A percentile compares a stretch with the other conserved stretches of the same genome.
These are phyloP conservation scores for Centaurea solstitialis DNA, from an alignment of 129 eudicot genomes.

Conservation along the genomic window DNA sequence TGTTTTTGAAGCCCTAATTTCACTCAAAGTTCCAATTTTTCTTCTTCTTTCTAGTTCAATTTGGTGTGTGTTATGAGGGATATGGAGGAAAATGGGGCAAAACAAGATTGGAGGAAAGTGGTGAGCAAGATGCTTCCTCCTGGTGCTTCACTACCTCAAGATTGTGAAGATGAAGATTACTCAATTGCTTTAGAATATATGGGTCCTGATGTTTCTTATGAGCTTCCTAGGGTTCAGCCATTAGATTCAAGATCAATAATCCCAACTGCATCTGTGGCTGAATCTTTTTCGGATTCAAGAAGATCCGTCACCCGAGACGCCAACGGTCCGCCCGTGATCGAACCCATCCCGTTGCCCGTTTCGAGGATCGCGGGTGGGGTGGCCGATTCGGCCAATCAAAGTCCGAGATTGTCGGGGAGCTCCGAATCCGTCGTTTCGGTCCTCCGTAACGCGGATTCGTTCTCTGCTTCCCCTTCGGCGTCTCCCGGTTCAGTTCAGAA, in stretches of 20 bases:
- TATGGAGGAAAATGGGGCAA: conserved; percentile 53
- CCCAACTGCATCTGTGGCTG: conserved; percentile 66
- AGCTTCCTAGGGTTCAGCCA: conserved; percentile 83
- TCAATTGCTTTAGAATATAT: conserved; percentile 84
- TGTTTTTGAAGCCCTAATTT: conserved; percentile 4
- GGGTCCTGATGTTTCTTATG: conserved; percentile 80
- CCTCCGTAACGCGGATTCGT: conserved; percentile 63
- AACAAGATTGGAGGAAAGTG: conserved; percentile 65
- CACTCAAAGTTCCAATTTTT: not conserved
- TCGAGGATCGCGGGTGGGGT: conserved; percentile 52
- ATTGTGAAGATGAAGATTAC: conserved; percentile 73
- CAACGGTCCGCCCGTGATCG: conserved; percentile 54
- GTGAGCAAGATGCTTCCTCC: conserved; percentile 94
- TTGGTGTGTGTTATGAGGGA: conserved; percentile 15
- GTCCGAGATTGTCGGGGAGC: conserved; percentile 75
- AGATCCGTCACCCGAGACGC: conserved; percentile 45
- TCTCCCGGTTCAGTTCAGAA: conserved; percentile 71
- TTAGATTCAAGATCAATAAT: conserved; percentile 58
- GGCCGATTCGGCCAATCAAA: conserved; percentile 51
- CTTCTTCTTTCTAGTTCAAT: not conserved
- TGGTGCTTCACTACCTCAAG: conserved; percentile 73
- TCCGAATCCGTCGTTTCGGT: conserved; percentile 92
- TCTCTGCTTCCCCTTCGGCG: conserved; percentile 74
- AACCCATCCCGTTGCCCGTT: conserved; percentile 75
- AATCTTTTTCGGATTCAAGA: conserved; percentile 67